phyloP scores from a whole-genome alignment of 192 early-diverging fungal genomes.

The Rhizophlyctis rosea region DNA sequence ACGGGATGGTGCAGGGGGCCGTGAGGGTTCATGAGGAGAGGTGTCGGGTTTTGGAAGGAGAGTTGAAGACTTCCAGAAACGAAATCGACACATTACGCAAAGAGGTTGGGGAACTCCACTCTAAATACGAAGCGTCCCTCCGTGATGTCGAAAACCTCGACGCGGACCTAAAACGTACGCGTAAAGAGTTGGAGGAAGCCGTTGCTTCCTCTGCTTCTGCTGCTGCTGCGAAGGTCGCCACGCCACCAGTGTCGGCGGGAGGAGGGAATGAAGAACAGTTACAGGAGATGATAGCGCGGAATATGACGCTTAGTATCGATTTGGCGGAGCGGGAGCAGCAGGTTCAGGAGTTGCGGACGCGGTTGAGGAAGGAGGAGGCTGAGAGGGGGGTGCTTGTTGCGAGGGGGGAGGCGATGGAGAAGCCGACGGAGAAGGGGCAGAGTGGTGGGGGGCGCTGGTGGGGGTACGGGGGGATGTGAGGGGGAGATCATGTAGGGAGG shows the following conservation, averaged over 20 bases:
- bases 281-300: slow-evolving; percentile 4
- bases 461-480: neutral
- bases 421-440: neutral
- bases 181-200: too few species aligned
- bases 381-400: neutral
- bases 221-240: too few species aligned
- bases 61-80: neutral
- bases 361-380: slow-evolving; percentile 1
- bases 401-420: neutral
- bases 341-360: neutral
- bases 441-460: neutral
- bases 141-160: too few species aligned
- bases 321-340: slow-evolving; percentile 11
- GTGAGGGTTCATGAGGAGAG: neutral
- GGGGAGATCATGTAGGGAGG: too few species aligned
- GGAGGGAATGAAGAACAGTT: slow-evolving; percentile 1
- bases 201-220: too few species aligned
- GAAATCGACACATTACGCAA: too few species aligned
- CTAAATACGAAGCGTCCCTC: too few species aligned
- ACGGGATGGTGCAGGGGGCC: neutral
- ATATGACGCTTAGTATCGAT: slow-evolving; percentile 9
- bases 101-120: neutral
- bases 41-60: neutral
- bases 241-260: too few species aligned
- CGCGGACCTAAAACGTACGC: too few species aligned